Percentiles rank a stretch among this genome's conserved stretches.
Conservation (phyloP, 2,329 filamentous ascomycete species). For the Clarireedia paspali region DNA sequence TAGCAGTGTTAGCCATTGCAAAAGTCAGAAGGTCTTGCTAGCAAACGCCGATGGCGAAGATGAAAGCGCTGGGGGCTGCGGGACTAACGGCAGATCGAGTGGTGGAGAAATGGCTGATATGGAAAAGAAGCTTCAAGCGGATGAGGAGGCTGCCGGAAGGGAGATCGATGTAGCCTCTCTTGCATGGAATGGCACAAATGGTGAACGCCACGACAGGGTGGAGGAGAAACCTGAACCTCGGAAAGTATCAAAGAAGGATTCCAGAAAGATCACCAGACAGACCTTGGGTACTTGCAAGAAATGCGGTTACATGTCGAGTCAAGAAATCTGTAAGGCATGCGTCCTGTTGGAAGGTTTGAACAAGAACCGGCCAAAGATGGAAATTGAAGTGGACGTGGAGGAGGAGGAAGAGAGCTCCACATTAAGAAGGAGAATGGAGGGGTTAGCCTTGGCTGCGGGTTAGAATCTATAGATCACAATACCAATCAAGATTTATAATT, state of each 20-base stretch:
- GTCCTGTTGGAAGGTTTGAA: conserved; percentile 84
- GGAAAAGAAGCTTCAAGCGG: conserved; percentile 62
- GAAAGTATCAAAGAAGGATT: conserved; percentile 21
- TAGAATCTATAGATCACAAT: conserved; percentile 11
- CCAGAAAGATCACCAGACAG: conserved; percentile 47
- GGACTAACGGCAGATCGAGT: conserved; percentile 58
- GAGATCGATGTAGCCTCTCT: conserved; percentile 58
- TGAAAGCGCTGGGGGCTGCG: conserved; percentile 65
- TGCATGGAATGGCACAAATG: conserved; percentile 12
- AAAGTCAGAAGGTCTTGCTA: conserved; percentile 33
- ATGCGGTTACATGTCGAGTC: conserved; percentile 94
- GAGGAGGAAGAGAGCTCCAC: conserved; percentile 43
- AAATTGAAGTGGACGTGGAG: conserved; percentile 34
- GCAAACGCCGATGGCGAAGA: conserved; percentile 28
- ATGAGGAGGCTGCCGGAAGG: conserved; percentile 50
- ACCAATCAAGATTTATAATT: background rate
- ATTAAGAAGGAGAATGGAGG: conserved; percentile 42
- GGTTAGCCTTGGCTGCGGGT: conserved; percentile 33
- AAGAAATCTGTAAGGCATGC: conserved; percentile 90
- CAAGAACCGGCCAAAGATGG: conserved; percentile 61
- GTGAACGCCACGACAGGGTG: conserved; percentile 22
- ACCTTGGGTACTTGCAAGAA: conserved; percentile 75
- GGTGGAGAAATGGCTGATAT: conserved; percentile 76
- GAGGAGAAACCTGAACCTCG: conserved; percentile 26
- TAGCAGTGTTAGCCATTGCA: conserved; percentile 40